phyloP scores from a whole-genome alignment of 345 rosid species.

The Linum tenue region DNA sequence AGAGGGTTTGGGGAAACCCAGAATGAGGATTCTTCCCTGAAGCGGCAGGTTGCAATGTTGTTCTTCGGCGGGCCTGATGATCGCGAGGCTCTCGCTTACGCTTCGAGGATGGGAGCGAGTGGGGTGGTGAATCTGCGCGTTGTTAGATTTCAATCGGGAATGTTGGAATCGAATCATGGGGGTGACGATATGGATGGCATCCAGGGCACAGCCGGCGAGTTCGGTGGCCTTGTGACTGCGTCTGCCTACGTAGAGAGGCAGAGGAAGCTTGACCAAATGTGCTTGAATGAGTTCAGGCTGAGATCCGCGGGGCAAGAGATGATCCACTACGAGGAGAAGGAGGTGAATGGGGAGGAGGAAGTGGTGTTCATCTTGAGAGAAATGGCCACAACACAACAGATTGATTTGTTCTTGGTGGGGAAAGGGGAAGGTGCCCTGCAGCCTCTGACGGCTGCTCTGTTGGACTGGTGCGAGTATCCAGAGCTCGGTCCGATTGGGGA shows the following conservation, averaged over 20 bases:
- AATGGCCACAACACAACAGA: constrained; percentile 17
- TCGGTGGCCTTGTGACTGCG: too few species aligned
- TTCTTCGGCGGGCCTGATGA: constrained; percentile 57
- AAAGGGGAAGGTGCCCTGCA: constrained; percentile 32
- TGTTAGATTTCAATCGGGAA: constrained; percentile 33
- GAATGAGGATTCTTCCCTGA: constrained; percentile 9
- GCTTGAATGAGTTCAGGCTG: constrained; percentile 35
- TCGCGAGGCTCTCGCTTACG: constrained; percentile 60
- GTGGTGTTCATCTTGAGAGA: constrained; percentile 22
- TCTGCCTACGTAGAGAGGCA: constrained; percentile 8
- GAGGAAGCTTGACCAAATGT: constrained; percentile 27
- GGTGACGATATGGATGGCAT: neutral
- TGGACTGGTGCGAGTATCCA: constrained; percentile 39
- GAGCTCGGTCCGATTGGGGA: constrained; percentile 58
- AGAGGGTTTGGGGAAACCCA: constrained; percentile 34
- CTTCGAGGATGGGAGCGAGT: constrained; percentile 42
- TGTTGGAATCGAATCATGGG: neutral
- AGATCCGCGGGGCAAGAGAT: constrained; percentile 22
- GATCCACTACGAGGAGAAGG: constrained; percentile 28
- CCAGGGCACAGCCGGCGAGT: constrained; percentile 1
- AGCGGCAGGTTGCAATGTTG: constrained; percentile 25
- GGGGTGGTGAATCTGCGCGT: constrained; percentile 30
- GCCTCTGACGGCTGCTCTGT: constrained; percentile 27
- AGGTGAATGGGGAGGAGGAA: constrained; percentile 32
- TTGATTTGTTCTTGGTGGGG: constrained; percentile 44